A percentile compares a stretch with the other conserved stretches of the same genome.
phyloP scores from a whole-genome alignment of 305 asterid genomes.

The Striga hermonthica region DNA sequence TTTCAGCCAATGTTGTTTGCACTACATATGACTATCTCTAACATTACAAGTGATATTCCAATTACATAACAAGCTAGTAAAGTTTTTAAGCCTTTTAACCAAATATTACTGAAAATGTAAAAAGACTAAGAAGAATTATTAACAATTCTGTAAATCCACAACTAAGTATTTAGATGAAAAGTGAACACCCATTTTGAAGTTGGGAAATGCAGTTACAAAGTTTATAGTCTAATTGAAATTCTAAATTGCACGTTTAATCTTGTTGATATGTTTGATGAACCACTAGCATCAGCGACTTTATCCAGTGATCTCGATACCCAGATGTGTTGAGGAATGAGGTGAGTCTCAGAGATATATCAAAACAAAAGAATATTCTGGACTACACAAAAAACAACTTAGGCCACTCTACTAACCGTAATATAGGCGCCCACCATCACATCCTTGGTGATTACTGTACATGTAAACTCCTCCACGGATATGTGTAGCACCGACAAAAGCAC shows the following conservation, averaged over 20 bases:
- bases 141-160: too few relatives aligned
- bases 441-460: constrained; percentile 95
- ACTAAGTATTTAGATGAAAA: too few relatives aligned
- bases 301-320: background rate
- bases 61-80: constrained; percentile 4
- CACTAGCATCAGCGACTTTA: constrained; percentile 15
- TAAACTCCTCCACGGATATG: constrained; percentile 97
- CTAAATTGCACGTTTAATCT: too few relatives aligned
- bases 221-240: background rate
- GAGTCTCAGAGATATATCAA: constrained; percentile 1
- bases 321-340: constrained; percentile 19
- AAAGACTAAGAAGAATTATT: background rate
- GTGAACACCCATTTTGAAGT: constrained; percentile 9
- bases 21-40: constrained; percentile 13
- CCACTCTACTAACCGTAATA: constrained; percentile 64
- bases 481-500: constrained; percentile 91
- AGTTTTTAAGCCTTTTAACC: background rate
- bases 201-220: constrained; percentile 20
- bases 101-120: constrained; percentile 9
- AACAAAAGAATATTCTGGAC: constrained; percentile 3
- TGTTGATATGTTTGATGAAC: constrained; percentile 5
- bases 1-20: constrained; percentile 1
- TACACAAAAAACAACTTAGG: constrained; percentile 11
- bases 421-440: constrained; percentile 97
- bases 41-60: background rate